Evolutionary conservation across 371 early-diverging fungal species (phyloP).

Genomic region (Mucor piriformis): DNA sequence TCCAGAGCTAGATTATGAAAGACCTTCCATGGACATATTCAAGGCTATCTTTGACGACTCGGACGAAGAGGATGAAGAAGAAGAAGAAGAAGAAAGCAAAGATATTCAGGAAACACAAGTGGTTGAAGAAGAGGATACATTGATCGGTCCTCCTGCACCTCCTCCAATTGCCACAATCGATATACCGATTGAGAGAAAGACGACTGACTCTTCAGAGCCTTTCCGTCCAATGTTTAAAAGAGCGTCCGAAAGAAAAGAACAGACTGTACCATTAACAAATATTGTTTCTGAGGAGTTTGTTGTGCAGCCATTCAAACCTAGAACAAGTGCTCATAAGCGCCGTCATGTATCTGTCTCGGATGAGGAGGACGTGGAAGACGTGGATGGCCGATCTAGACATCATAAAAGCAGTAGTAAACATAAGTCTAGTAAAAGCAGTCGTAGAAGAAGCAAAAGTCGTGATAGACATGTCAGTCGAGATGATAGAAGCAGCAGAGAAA

Average conservation of each 20-base stretch:
- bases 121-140: slow-evolving; percentile 16
- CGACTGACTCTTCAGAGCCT: slow-evolving; percentile 13
- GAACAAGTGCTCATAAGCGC: slow-evolving; percentile 24
- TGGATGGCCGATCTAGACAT: slow-evolving; percentile 14
- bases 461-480: neutral
- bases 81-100: slow-evolving; percentile 3
- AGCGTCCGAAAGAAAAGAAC: slow-evolving; percentile 21
- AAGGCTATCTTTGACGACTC: slow-evolving; percentile 74
- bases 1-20: slow-evolving; percentile 43
- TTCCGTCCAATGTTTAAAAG: slow-evolving; percentile 52
- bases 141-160: slow-evolving; percentile 45
- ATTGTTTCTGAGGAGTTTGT: slow-evolving; percentile 41
- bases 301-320: slow-evolving; percentile 44
- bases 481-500: slow-evolving; percentile 5
- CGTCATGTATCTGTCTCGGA: slow-evolving; percentile 40
- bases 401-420: slow-evolving; percentile 9
- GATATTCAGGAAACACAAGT: neutral
- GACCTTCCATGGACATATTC: slow-evolving; percentile 87
- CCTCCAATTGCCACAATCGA: slow-evolving; percentile 22
- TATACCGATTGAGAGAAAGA: slow-evolving; percentile 8
- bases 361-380: slow-evolving; percentile 32
- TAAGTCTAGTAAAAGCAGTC: slow-evolving; percentile 19
- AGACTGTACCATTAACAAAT: slow-evolving; percentile 13
- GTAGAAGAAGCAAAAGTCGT: slow-evolving; percentile 1
- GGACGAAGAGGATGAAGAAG: slow-evolving; percentile 49